Evolutionary conservation across 2,329 filamentous ascomycete genomes (phyloP).

Genomic region (Aspergillus versicolor): DNA sequence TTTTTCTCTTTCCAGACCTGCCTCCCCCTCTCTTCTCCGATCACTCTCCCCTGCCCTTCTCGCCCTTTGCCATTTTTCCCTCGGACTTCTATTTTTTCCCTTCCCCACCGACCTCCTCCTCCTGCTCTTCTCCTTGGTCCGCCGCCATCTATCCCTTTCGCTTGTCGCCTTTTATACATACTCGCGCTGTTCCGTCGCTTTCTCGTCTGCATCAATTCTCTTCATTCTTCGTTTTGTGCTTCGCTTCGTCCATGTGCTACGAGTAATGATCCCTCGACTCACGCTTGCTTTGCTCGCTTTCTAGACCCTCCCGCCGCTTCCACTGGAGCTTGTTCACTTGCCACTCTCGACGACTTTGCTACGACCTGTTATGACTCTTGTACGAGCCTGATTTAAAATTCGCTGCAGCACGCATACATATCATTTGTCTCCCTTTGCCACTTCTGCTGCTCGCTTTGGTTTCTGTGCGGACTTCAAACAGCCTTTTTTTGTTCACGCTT

Average conservation of each 20-base stretch:
- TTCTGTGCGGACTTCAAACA: background rate
- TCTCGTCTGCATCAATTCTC: conserved; percentile 1
- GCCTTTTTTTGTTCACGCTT: conserved; percentile 14
- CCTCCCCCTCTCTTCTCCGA: conserved; percentile 13
- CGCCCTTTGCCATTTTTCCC: conserved; percentile 18
- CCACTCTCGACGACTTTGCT: conserved; percentile 25
- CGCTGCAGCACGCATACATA: conserved; percentile 14
- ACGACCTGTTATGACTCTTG: conserved; percentile 30
- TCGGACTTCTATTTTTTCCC: conserved; percentile 24
- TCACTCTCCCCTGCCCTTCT: conserved; percentile 20
- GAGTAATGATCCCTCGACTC: conserved; percentile 19
- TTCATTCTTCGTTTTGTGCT: conserved; percentile 10
- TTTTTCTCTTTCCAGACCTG: conserved; percentile 12
- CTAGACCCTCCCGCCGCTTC: conserved; percentile 14
- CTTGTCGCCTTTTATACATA: conserved; percentile 28
- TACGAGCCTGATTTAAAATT: conserved; percentile 17
- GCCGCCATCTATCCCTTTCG: conserved; percentile 22
- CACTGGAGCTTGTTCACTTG: conserved; percentile 3
- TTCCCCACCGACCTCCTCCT: conserved; percentile 19
- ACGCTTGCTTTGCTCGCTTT: conserved; percentile 14
- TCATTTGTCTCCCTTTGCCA: conserved; percentile 5
- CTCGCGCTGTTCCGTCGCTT: conserved; percentile 10
- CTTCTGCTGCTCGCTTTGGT: background rate
- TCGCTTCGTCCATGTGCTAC: conserved; percentile 12
- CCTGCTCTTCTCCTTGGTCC: conserved; percentile 24